These are phyloP conservation scores for Hordeum pubiflorum DNA, from an alignment of 202 grass and related monocot species.

Conservation along the genomic window DNA sequence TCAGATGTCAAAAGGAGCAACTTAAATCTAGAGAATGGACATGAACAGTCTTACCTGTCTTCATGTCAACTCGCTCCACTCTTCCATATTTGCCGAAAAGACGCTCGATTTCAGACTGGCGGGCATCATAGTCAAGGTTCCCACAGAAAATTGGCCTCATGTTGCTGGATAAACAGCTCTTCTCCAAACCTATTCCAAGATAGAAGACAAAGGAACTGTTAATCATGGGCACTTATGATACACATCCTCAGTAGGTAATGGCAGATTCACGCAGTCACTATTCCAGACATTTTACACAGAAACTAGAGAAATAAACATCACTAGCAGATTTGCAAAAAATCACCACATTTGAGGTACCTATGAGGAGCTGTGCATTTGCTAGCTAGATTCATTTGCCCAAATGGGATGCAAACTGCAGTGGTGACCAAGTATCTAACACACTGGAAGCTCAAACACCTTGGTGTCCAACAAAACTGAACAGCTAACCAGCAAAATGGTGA, in stretches of 20 bases:
- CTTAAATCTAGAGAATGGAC: background rate
- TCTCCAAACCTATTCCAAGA: background rate
- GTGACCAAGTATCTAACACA: background rate
- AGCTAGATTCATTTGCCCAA: background rate
- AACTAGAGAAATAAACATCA: background rate
- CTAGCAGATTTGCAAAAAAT: background rate
- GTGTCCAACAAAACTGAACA: background rate
- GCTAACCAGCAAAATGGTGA: background rate
- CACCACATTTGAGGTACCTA: background rate
- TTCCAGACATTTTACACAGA: background rate
- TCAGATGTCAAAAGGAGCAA: background rate
- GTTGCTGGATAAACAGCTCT: background rate
- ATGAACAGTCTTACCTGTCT: constrained; percentile 54
- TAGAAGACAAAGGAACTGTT: background rate
- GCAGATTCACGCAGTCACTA: background rate
- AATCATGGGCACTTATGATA: background rate
- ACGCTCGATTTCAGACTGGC: constrained; percentile 68
- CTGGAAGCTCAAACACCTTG: background rate
- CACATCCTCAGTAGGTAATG: background rate
- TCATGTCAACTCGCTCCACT: constrained; percentile 83
- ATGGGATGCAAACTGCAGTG: background rate
- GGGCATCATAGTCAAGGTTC: constrained; percentile 78
- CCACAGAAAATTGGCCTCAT: constrained; percentile 91
- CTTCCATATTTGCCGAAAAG: constrained; percentile 78
- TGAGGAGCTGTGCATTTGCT: background rate